Conservation (phyloP, 257 asterid genomes). For the Capsicum rhomboideum region DNA sequence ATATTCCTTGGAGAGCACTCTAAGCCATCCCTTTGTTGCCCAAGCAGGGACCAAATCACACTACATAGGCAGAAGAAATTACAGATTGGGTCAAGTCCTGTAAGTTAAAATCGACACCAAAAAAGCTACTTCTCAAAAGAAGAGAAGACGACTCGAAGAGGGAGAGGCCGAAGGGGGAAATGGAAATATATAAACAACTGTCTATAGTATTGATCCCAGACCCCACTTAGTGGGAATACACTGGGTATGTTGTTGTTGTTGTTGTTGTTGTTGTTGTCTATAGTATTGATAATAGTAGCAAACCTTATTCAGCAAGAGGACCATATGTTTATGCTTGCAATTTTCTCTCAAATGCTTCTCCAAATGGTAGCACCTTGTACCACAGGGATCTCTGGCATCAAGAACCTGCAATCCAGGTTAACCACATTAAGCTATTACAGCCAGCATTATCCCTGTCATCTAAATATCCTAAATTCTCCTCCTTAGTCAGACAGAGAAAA, state of each 20-base stretch:
- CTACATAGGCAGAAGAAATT: slow-evolving; percentile 21
- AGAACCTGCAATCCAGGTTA: slow-evolving; percentile 50
- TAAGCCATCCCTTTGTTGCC: slow-evolving; percentile 97
- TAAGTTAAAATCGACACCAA: neutral
- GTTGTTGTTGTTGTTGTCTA: no score
- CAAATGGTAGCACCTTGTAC: slow-evolving; percentile 94
- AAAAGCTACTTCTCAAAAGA: neutral
- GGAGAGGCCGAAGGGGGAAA: neutral
- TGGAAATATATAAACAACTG: neutral
- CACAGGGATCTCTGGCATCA: slow-evolving; percentile 96
- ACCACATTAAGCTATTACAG: neutral
- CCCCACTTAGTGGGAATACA: no score
- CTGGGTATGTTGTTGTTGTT: no score
- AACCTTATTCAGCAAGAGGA: slow-evolving; percentile 85
- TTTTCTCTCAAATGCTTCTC: slow-evolving; percentile 90
- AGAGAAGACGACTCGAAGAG: neutral
- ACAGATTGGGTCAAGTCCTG: neutral
- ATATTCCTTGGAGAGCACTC: slow-evolving; percentile 73
- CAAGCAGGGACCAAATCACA: slow-evolving; percentile 97
- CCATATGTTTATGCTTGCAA: slow-evolving; percentile 92
- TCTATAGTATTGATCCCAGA: neutral
- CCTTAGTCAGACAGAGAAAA: neutral
- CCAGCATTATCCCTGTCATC: neutral
- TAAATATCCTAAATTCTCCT: neutral
- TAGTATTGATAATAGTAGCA: neutral